Percentiles rank a stretch among this genome's conserved stretches.
These are phyloP conservation scores for Plantago ovata DNA, from an alignment of 257 asterid genomes.

Conservation along the genomic window DNA sequence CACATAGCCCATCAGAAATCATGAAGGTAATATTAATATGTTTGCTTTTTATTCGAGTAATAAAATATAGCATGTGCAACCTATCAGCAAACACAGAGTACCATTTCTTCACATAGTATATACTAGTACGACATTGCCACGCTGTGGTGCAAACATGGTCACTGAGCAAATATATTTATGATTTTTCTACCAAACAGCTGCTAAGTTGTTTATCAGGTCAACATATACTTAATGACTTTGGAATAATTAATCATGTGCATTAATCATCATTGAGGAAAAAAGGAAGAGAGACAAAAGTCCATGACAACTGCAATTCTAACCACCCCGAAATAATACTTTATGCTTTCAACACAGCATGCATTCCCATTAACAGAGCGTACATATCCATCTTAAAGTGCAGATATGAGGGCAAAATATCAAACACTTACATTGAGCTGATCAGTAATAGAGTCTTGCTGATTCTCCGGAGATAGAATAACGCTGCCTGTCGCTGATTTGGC, in stretches of 20 bases:
- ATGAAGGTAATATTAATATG: slow-evolving; percentile 1
- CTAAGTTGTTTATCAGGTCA: slow-evolving; percentile 16
- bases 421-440: slow-evolving; percentile 64
- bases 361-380: slow-evolving; percentile 11
- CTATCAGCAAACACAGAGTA: slow-evolving; percentile 5
- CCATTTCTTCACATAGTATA: slow-evolving; percentile 16
- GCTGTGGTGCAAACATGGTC: slow-evolving; percentile 11
- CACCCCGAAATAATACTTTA: slow-evolving; percentile 17
- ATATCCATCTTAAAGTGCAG: neutral
- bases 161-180: slow-evolving; percentile 14
- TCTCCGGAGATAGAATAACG: slow-evolving; percentile 56
- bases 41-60: slow-evolving; percentile 6
- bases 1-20: neutral
- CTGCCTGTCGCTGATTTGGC: slow-evolving; percentile 65
- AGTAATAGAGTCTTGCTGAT: slow-evolving; percentile 89
- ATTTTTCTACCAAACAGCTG: slow-evolving; percentile 14
- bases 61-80: slow-evolving; percentile 9
- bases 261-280: slow-evolving; percentile 19
- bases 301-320: slow-evolving; percentile 27
- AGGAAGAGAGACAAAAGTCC: slow-evolving; percentile 16
- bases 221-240: slow-evolving; percentile 9
- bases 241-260: slow-evolving; percentile 22
- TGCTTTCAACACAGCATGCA: slow-evolving; percentile 19
- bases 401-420: neutral
- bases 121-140: slow-evolving; percentile 15